A percentile compares a stretch with the other conserved stretches of the same genome.
Evolutionary conservation across 345 rosid genomes (phyloP).

Genomic region (Theobroma cacao): DNA sequence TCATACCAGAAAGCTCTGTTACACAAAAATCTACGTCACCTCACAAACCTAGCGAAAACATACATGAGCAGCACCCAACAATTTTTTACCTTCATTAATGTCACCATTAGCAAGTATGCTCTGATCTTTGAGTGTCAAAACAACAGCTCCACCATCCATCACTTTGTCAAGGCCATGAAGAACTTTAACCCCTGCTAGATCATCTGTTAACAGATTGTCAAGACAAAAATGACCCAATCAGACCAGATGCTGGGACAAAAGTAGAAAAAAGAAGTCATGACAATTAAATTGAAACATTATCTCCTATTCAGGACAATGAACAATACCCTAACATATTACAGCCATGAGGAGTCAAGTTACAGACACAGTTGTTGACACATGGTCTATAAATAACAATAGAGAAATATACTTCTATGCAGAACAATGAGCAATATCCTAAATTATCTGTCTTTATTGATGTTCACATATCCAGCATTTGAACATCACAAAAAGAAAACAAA

Average conservation of each 20-base stretch:
- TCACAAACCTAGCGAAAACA: conserved; percentile 11
- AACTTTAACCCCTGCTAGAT: conserved; percentile 82
- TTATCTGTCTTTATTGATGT: background rate
- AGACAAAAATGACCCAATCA: conserved; percentile 7
- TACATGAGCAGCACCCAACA: conserved; percentile 16
- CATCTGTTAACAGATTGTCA: conserved; percentile 45
- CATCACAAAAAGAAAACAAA: background rate
- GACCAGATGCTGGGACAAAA: conserved; percentile 10
- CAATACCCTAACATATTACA: background rate
- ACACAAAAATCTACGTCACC: conserved; percentile 30
- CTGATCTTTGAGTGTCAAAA: conserved; percentile 93
- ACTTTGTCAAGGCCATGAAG: conserved; percentile 94
- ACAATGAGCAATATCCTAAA: background rate
- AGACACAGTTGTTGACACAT: background rate
- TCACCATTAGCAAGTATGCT: conserved; percentile 80
- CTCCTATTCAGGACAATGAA: conserved; percentile 3
- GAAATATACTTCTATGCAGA: background rate
- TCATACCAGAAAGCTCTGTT: conserved; percentile 35
- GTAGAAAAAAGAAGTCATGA: background rate
- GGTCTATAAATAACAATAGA: background rate
- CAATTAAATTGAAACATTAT: background rate
- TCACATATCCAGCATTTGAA: background rate
- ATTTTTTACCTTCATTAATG: conserved; percentile 70
- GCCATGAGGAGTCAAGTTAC: background rate
- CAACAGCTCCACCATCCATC: conserved; percentile 92